A percentile compares a stretch with the other conserved stretches of the same genome.
These are phyloP conservation scores for Gracilaria gracilis DNA, from an alignment of 23 red algal species.

Conservation along the genomic window DNA sequence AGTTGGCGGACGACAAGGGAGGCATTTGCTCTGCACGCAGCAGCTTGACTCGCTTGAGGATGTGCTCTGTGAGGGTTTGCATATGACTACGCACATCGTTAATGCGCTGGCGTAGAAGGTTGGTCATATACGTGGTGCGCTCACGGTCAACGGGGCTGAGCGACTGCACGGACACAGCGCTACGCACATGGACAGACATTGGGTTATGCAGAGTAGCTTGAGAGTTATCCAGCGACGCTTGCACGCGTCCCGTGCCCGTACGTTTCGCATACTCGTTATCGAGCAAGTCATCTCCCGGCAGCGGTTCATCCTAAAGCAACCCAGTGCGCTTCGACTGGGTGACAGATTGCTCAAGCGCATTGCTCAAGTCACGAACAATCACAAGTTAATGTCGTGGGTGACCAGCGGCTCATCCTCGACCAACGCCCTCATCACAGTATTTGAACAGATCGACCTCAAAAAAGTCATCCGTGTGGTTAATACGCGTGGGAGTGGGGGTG, in stretches of 20 bases:
- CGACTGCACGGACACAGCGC: neutral
- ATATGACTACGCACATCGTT: constrained; percentile 25
- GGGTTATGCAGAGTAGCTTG: neutral
- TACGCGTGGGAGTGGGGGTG: too few species aligned
- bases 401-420: too few species aligned
- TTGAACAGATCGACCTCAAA: too few species aligned
- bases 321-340: neutral
- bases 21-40: constrained; percentile 17
- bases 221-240: constrained; percentile 3
- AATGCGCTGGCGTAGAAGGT: constrained; percentile 10
- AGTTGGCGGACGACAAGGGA: neutral
- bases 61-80: neutral
- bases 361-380: too few species aligned
- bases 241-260: constrained; percentile 42
- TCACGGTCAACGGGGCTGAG: neutral
- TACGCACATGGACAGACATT: neutral
- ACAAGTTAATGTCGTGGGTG: too few species aligned
- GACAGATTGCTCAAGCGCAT: neutral
- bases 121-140: constrained; percentile 41
- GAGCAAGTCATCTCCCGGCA: neutral
- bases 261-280: constrained; percentile 27
- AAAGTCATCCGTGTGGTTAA: too few species aligned
- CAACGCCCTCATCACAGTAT: too few species aligned
- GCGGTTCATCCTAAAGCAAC: too few species aligned
- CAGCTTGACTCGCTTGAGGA: neutral